Percentiles rank a stretch among this genome's conserved stretches.
phyloP scores from a whole-genome alignment of 1,284 basidiomycete genomes.

The Microbotryum scabiosae region DNA sequence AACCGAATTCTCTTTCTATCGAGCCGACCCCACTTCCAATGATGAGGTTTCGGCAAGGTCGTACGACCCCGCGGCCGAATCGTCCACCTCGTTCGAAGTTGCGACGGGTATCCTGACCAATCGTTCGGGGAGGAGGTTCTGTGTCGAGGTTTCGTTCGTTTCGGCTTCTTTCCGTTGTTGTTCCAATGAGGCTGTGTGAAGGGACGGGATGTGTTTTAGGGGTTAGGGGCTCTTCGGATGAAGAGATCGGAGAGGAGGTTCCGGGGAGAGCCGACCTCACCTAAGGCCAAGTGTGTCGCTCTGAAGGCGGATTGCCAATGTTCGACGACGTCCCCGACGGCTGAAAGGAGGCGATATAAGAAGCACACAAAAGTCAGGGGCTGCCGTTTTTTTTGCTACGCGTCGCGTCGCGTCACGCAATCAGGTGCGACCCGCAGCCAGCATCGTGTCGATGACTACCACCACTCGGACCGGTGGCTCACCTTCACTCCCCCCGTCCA shows the following conservation, averaged over 20 bases:
- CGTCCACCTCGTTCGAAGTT: too few relatives aligned
- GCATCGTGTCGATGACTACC: too few relatives aligned
- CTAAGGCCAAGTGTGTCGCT: constrained; percentile 30
- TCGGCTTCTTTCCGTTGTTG: too few relatives aligned
- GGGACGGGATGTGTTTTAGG: not conserved
- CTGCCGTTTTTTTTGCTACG: not conserved
- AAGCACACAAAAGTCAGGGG: not conserved
- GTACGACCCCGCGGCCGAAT: too few relatives aligned
- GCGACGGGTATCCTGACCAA: constrained; percentile 21
- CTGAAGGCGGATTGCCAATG: constrained; percentile 36
- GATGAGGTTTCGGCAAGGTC: too few relatives aligned
- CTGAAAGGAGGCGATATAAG: constrained; percentile 3
- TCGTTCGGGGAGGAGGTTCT: constrained; percentile 9
- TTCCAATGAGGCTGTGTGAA: not conserved
- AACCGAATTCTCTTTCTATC: too few relatives aligned
- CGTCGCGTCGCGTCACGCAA: too few relatives aligned
- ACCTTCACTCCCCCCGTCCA: constrained; percentile 29
- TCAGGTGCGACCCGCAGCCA: too few relatives aligned
- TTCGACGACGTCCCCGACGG: constrained; percentile 32
- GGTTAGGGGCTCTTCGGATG: not conserved
- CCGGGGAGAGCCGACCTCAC: constrained; percentile 1
- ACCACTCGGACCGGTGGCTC: not conserved
- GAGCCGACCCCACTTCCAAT: too few relatives aligned
- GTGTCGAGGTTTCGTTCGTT: too few relatives aligned
- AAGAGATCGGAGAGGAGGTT: too few relatives aligned